phyloP scores from a whole-genome alignment of 2,329 filamentous ascomycete genomes.

The Fusarium sp. region DNA sequence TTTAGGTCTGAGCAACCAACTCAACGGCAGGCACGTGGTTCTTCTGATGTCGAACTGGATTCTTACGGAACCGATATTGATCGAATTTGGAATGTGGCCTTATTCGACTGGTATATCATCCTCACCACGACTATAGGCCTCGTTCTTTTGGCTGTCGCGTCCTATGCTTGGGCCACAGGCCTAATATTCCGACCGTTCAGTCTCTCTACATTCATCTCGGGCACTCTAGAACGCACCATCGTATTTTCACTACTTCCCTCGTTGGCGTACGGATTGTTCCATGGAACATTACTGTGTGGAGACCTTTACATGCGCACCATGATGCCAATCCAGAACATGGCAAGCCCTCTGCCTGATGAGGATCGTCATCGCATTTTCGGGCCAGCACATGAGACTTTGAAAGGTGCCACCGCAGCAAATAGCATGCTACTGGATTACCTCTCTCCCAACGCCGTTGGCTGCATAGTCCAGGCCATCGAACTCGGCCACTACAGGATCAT shows the following conservation, averaged over 20 bases:
- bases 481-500: neutral
- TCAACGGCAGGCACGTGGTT: neutral
- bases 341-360: neutral
- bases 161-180: neutral
- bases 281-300: neutral
- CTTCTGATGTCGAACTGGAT: neutral
- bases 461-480: neutral
- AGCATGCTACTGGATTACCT: neutral
- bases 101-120: neutral
- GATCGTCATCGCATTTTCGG: neutral
- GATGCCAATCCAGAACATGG: neutral
- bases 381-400: neutral
- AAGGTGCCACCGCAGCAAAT: neutral
- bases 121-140: neutral
- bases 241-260: neutral
- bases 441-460: neutral
- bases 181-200: neutral
- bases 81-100: neutral
- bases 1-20: neutral
- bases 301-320: neutral
- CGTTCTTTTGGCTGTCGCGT: neutral
- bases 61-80: neutral
- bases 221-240: neutral
- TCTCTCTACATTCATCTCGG: no score
- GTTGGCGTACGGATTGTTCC: neutral